Conservation (phyloP, 2,329 filamentous ascomycete species). For the Furcasterigmium furcatum region DNA sequence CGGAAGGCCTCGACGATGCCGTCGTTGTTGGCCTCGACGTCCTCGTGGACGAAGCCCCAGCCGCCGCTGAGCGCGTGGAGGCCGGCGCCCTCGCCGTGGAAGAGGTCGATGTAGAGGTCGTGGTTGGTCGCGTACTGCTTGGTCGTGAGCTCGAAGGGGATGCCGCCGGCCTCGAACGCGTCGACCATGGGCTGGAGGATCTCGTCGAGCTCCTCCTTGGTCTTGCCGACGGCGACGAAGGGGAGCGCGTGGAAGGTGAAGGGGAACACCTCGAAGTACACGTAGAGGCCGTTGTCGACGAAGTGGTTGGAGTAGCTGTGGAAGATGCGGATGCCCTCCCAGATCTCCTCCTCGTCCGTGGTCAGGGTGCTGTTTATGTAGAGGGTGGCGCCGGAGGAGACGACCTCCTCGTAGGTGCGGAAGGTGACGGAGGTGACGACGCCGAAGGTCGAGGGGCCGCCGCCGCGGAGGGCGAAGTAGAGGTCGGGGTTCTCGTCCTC, state of each 20-base stretch:
- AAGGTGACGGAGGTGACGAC: slow-evolving; percentile 49
- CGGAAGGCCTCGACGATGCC: slow-evolving; percentile 30
- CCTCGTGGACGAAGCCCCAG: slow-evolving; percentile 30
- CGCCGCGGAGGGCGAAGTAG: slow-evolving; percentile 54
- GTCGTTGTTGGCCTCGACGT: slow-evolving; percentile 28
- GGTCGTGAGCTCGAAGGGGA: slow-evolving; percentile 21
- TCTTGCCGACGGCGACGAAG: slow-evolving; percentile 31
- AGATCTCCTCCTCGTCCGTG: slow-evolving; percentile 37
- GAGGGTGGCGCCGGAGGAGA: slow-evolving; percentile 36
- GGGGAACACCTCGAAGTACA: slow-evolving; percentile 38
- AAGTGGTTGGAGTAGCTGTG: slow-evolving; percentile 37
- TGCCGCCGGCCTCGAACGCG: slow-evolving; percentile 21
- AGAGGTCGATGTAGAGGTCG: slow-evolving; percentile 32
- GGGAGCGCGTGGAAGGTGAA: slow-evolving; percentile 35
- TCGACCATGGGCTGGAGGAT: slow-evolving; percentile 30
- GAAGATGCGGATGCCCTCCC: slow-evolving; percentile 43
- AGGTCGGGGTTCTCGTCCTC: slow-evolving; percentile 44
- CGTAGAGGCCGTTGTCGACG: slow-evolving; percentile 36
- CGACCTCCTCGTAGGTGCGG: slow-evolving; percentile 45
- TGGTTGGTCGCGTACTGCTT: slow-evolving; percentile 28
- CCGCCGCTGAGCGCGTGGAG: slow-evolving; percentile 30
- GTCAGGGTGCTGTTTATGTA: slow-evolving; percentile 32
- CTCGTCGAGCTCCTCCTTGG: slow-evolving; percentile 24
- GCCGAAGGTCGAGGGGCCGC: slow-evolving; percentile 50
- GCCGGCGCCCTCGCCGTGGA: slow-evolving; percentile 29